phyloP scores from a whole-genome alignment of 1,284 basidiomycete genomes.

The Malassezia cuniculi region DNA sequence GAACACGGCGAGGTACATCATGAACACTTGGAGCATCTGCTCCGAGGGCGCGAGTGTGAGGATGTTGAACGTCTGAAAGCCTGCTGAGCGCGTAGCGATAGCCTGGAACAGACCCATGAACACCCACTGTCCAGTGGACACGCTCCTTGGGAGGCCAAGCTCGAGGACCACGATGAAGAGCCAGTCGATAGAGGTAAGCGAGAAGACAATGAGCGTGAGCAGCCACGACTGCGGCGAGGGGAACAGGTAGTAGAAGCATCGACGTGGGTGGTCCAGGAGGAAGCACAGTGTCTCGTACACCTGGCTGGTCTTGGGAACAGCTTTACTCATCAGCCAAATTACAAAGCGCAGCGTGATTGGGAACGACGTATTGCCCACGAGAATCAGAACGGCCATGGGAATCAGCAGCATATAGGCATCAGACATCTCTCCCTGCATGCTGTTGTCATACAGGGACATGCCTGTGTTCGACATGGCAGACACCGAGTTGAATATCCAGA shows the following conservation, averaged over 20 bases:
- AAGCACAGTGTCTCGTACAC: constrained; percentile 73
- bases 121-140: constrained; percentile 54
- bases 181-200: constrained; percentile 59
- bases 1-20: constrained; percentile 53
- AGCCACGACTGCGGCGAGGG: constrained; percentile 86
- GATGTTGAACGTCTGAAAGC: constrained; percentile 65
- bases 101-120: constrained; percentile 47
- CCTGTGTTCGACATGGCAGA: constrained; percentile 86
- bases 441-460: constrained; percentile 70
- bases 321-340: constrained; percentile 59
- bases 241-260: constrained; percentile 86
- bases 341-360: constrained; percentile 41
- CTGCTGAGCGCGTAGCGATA: constrained; percentile 68
- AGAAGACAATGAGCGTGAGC: constrained; percentile 60
- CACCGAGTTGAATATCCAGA: constrained; percentile 68
- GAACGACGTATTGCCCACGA: constrained; percentile 79
- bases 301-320: constrained; percentile 54
- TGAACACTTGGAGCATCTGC: constrained; percentile 61
- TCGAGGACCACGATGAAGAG: constrained; percentile 77
- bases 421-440: constrained; percentile 63
- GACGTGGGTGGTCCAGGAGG: constrained; percentile 84
- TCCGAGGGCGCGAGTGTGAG: constrained; percentile 66
- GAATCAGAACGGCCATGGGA: constrained; percentile 54
- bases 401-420: constrained; percentile 68
- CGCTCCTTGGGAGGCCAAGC: constrained; percentile 55